Base-by-base conservation (phyloP, 2,329 filamentous ascomycete species). In the Aspergillus sp. region DNA sequence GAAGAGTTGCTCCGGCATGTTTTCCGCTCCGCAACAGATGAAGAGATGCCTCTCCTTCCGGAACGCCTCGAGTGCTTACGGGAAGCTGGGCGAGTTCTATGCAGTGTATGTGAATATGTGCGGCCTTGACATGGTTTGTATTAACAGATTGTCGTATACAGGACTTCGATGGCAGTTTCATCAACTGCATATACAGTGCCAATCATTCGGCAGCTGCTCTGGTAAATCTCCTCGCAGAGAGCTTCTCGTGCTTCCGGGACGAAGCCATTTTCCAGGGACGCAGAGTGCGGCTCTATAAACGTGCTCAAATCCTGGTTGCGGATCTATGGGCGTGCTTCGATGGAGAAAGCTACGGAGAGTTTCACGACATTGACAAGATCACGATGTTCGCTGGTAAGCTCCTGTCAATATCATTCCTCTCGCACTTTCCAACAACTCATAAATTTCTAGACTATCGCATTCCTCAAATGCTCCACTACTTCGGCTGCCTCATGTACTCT, bases 261-360 rank as follows among this genome's bases (percentile, higher is more conserved):
- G 89, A 93, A 70, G 85, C 87, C 56, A 75, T 70, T 3, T 96
- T 92, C 70, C 87, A 93, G 53, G 87, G 87, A 9, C 86, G 87
- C 45, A 83, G 82, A 56, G 87, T 99, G 2, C 88, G 91, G 14
- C 84, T 99, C 61, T 86, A 96, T 70, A 99, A 99, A 77, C 87
- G 96, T 11, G 93, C 95, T 2, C 95, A 99, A 75, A 99, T 99
- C 59, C 84, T 98, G 19, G 93, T 96, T 2, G 96, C 96, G 21
- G 95, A 99, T 73, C 73, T 98, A 1, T 99, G 96, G 96, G 96
- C 95, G 5, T 96, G 92, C 62, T 98, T 98, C 72, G 86, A 93
- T 53, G 92, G 91, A 46, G 81, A 88, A 64, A 82, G 84, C 24
- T 93, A 88, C 68, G 96, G 95, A 33, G 80, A 83, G 27, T 99